Evolutionary conservation across 345 rosid species (phyloP), one percentile per base, ranked within the genome.

Genomic region (Iberis pinnata): DNA sequence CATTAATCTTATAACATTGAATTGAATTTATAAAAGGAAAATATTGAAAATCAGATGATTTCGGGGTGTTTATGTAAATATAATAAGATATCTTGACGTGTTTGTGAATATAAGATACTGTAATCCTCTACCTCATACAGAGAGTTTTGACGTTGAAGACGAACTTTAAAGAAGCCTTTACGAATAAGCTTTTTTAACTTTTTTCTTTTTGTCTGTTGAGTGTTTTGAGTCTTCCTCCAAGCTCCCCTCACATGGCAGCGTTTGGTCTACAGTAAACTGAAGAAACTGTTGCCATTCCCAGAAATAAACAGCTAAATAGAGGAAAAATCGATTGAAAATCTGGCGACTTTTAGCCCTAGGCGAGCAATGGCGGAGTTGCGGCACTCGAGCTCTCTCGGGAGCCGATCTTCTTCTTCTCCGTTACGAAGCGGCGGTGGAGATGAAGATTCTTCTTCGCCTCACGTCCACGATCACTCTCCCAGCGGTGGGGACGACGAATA

Each of bases 301-400:
- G 5, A 24, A 29, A 47, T 25, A 41, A 5, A 43, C n/a, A n/a
- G 13, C 25, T 22, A 2, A 2, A 22, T 6, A 22, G 3, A n/a
- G 18, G 56, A 24, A 42, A 27, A 12, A 40, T 42, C 38, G 31
- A 49, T 9, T 18, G 18, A 43, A 10, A 64, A 66, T 57, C 73
- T 82, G 81, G 80, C 81, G 65, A 70, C 74, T 65, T 79, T 68
- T 49, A 79, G 86, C 64, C 88, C 82, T 27, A 88, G 86, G 72
- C 74, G 86, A 56, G 92, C 77, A 32, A 74, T 80, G 92, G 99
- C 76, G 33, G 99, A 93, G 95, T 87, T 83, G 31, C 70, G 99
- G 70, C 92, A 93, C 79, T 83, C 97, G 68, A 76, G 86, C 76
- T 86, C 95, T 58, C 65, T 73, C 46, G 99, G 99, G 10, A 73